Base-by-base conservation (phyloP, 2,329 filamentous ascomycete genomes). In the Pseudohalonectria lignicola region DNA sequence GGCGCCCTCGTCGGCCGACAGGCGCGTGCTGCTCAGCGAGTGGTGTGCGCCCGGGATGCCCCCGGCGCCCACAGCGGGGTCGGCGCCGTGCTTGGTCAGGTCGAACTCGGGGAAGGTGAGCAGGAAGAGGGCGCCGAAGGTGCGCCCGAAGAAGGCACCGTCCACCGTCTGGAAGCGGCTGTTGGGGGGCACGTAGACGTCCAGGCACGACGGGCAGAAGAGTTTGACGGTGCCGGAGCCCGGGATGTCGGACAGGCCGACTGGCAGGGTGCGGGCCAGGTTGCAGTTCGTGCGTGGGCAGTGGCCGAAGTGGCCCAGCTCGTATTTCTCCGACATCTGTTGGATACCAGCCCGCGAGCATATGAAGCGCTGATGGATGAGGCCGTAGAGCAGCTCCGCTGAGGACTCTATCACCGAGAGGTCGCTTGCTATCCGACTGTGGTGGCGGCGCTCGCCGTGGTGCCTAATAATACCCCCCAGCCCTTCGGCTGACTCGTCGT, bases 291-390 rank as follows among this genome's bases (percentile, higher is more conserved):
- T 93, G 42, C 92, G 78, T n/a, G 92, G 92, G 59, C 92, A 98
- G 49, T 82, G 80, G 38, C 92, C 92, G 55, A 98, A 98, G 64
- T 98, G 90, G 44, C 88, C 84, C 35, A 94, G 73, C 61, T 96
- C 90, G 67, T 96, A 98, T 61, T 98, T 98, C 62, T 98, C 92
- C 45, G 88, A 86, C 92, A 98, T 98, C 59, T 95, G 88, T 63
- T 96, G 90, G 52, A 98, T 96, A 37, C 92, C 92, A 3, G 86
- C 86, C 42, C 92, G 76, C 18, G 88, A 95, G 53, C 88, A 96
- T 63, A 98, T 96, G 62, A 95, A 98, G 41, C 92, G 83, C 61
- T 96, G 92, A 64, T 98, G 92, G 60, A 98, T 98, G 42, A 98
- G 75, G 30, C 92, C 92, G 63, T 98, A 98, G 18, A 98, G 79